These are phyloP conservation scores for Xylaria curta DNA, from an alignment of 495 filamentous ascomycete genomes.

Conservation along the genomic window DNA sequence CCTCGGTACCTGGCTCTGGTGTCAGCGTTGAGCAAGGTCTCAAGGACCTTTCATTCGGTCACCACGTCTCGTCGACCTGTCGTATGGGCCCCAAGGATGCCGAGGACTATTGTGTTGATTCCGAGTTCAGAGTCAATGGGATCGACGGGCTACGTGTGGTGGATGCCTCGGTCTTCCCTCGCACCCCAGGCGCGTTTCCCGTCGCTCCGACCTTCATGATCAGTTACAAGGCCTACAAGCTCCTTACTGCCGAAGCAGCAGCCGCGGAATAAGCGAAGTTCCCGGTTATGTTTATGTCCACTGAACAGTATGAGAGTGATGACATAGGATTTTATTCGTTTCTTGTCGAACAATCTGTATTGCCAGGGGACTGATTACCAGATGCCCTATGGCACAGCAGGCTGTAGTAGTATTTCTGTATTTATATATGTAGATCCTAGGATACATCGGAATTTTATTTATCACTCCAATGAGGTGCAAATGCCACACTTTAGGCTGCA, in stretches of 20 bases:
- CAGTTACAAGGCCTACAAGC: slow-evolving; percentile 55
- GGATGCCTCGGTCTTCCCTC: slow-evolving; percentile 64
- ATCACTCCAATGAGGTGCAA: no score
- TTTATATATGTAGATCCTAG: no score
- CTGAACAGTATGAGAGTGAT: not conserved
- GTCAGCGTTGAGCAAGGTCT: slow-evolving; percentile 40
- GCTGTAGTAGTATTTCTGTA: no score
- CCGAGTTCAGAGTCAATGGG: slow-evolving; percentile 58
- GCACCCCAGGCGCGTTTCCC: slow-evolving; percentile 60
- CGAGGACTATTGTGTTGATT: slow-evolving; percentile 58
- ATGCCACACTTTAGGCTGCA: no score
- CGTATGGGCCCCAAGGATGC: slow-evolving; percentile 57
- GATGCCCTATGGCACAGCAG: no score
- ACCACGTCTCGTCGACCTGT: slow-evolving; percentile 60
- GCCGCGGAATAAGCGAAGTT: not conserved
- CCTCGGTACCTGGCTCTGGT: not conserved
- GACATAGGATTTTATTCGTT: not conserved
- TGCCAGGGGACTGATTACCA: no score
- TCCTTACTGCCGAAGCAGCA: not conserved
- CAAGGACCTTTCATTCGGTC: slow-evolving; percentile 51
- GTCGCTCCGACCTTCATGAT: slow-evolving; percentile 67
- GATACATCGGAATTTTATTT: no score
- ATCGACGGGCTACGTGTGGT: slow-evolving; percentile 61
- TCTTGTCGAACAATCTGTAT: not conserved
- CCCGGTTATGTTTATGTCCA: not conserved